Base-by-base conservation (phyloP, 208 protist species). In the Leishmania guyanensis region DNA sequence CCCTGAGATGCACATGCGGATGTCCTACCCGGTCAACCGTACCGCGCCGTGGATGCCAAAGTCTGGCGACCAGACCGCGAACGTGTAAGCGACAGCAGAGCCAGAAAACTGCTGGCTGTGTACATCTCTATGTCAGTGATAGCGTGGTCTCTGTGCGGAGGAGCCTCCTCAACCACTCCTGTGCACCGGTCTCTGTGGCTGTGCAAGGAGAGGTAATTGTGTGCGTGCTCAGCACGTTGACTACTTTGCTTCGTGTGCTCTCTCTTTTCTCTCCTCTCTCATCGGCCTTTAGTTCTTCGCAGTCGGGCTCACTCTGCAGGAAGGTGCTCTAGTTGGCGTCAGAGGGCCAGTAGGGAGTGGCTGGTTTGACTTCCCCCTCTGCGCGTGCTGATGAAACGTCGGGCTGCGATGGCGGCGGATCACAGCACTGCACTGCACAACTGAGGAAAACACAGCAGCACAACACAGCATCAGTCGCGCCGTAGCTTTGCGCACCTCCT, bases 11-110 rank as follows among this genome's bases (percentile, higher is more conserved):
- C 94, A 96, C 84, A 93, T 95, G 88, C 89, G 92, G 60, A 92
- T 93, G 88, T 96, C 94, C 5, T 96, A 96, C 82, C 94, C 92
- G 6, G 91, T 96, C 43, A 96, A 95, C 84, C 92, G 92, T 68
- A 88, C 88, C n/a, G 94, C 94, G 12, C 94, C 94, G 51, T 98
- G 94, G 94, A 95, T 98, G 93, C 88, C 92, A 54, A 95, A 95
- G 90, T 75, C 88, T 48, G 86, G 87, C 20, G 92, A 96, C 54
- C 90, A 95, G 81, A 89, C 85, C 12, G 90, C 92, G 12, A 97
- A 97, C 80, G 91, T 86, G 69, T 97, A 94, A 88, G 48, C 5
- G n/a, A 43, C 22, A 58, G 43, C 20, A 53, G 26, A 1, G 69
- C 39, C 9, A 3, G 64, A 29, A 17, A 12, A 20, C 20, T 36